These are phyloP conservation scores for Gossypium schwendimanii DNA, from an alignment of 441 rosid species.

Conservation along the genomic window DNA sequence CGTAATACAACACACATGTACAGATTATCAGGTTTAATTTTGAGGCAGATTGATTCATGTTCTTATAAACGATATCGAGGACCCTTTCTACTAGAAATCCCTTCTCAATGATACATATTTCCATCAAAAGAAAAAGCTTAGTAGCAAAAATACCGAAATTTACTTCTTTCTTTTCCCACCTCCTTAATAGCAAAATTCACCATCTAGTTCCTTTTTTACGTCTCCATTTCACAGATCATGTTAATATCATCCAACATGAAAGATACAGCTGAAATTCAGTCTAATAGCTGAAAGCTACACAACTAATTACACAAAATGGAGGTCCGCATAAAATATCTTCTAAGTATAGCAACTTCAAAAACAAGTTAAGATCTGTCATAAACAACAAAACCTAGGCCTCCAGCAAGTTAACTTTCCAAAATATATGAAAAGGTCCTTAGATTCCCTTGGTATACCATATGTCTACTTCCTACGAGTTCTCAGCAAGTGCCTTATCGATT, in stretches of 20 bases:
- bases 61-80: not conserved
- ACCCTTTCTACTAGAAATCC: no score
- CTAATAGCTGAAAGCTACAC: not conserved
- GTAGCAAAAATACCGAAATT: no score
- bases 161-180: no score
- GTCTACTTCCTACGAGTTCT: conserved; percentile 29
- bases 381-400: not conserved
- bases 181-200: no score
- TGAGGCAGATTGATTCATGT: not conserved
- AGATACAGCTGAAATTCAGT: not conserved
- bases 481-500: conserved; percentile 67
- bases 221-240: not conserved
- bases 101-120: no score
- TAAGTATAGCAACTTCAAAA: not conserved
- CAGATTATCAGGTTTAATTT: not conserved
- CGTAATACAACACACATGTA: not conserved
- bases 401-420: not conserved
- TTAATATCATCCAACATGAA: not conserved
- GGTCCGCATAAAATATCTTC: not conserved
- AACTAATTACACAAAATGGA: not conserved
- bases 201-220: not conserved
- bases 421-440: not conserved
- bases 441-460: not conserved
- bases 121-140: no score
- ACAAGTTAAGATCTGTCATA: not conserved